These are phyloP conservation scores for Cercospora brassicicola DNA, from an alignment of 2,329 filamentous ascomycete genomes.

Conservation along the genomic window DNA sequence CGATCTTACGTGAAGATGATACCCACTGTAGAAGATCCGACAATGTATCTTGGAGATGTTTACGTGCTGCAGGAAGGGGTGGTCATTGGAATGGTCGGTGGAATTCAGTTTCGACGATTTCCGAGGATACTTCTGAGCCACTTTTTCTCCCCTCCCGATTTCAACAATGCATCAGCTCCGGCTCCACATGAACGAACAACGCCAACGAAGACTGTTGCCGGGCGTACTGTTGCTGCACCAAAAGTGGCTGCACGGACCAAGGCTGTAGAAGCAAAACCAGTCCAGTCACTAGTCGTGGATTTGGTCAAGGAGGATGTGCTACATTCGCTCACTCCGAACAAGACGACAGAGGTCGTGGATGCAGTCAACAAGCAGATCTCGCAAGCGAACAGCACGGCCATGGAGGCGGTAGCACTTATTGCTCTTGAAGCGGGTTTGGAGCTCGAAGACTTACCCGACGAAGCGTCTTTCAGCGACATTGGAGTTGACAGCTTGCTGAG, in stretches of 20 bases:
- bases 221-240: neutral
- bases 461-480: conserved; percentile 35
- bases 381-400: neutral
- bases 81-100: conserved; percentile 27
- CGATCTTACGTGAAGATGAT: conserved; percentile 37
- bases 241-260: neutral
- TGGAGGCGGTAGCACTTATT: neutral
- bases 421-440: conserved; percentile 55
- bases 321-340: neutral
- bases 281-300: neutral
- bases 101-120: conserved; percentile 61
- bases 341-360: too few relatives aligned
- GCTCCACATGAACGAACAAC: neutral
- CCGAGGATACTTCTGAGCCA: conserved; percentile 65
- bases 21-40: conserved; percentile 33
- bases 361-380: neutral
- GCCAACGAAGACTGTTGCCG: neutral
- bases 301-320: neutral
- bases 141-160: conserved; percentile 65
- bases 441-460: conserved; percentile 46
- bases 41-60: conserved; percentile 26
- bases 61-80: conserved; percentile 27
- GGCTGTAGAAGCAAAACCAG: neutral
- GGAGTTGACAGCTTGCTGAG: conserved; percentile 44
- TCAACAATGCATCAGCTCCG: conserved; percentile 51